Base-by-base conservation (phyloP, 2,329 filamentous ascomycete species). In the Aotearoamyces nothofagi region DNA sequence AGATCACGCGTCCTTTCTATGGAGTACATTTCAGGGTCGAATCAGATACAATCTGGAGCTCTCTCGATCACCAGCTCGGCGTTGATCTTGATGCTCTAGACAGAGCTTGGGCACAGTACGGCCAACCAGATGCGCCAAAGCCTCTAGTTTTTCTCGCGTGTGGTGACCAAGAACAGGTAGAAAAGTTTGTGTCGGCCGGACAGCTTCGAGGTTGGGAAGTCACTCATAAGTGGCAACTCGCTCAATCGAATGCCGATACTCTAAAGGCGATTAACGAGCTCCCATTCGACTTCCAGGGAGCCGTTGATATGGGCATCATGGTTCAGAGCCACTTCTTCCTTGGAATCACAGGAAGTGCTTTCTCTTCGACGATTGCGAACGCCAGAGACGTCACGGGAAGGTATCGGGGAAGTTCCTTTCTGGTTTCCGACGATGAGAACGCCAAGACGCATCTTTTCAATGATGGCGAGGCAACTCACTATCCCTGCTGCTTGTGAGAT, bases 21-120 rank as follows among this genome's bases (percentile, higher is more conserved):
- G 50, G 49, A 23, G 47, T 54, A 2, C 51, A 54, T 40, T 54
- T 51, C 40, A 42, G 51, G 27, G 47, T 44, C 23, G 51, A 54
- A 28, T 46, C 44, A 7, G 51, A 54, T 37, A 53, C 42, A 29
- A 53, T 54, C 29, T 54, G 51, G 51, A 45, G 39, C n/a, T 39
- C 45, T 1, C 37, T 48, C 24, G 51, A 54, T 14, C 34, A 46
- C 32, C 51, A 54, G 37, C 43, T 53, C 8, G 27, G 27, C 4
- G 39, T 43, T 17, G 48, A 53, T 34, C 46, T 54, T 1, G 51
- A 53, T 32, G 45, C 42, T 5, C 42, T 54, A 9, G 51, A 54
- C 31, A 29, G 33, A 10, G 44, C 46, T 6, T 54, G 50, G 50
- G 28, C 26, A n/a, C 40, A 39, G 22, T 44, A 40, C 33, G 43